Base-by-base conservation (phyloP, 164 flowering plant genomes). In the Brasenia schreberi region DNA sequence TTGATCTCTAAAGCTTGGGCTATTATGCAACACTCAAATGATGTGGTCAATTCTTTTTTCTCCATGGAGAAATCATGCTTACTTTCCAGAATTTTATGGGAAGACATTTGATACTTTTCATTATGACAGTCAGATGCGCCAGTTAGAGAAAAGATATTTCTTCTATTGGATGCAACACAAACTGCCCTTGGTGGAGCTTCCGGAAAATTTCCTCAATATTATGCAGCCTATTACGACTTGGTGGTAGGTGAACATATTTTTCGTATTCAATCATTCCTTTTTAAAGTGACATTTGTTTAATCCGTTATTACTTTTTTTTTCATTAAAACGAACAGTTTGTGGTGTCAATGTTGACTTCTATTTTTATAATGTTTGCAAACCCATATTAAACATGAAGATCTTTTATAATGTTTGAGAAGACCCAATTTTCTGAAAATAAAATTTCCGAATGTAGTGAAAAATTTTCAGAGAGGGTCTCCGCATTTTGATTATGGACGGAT, bases 141-240 rank as follows among this genome's bases (percentile, higher is more conserved):
- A 18, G 89, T 89, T 45, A 78, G 96, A 63, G 97, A 94, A 81
- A 87, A 82, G 75, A 83, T 88, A 69, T 94, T 89, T 83, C 90
- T 87, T 66, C 97, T 94, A 73, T 77, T 94, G 68, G 97, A 94
- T 84, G 99, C 97, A 39, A 90, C 94, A 65, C 99, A 94, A 66
- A 85, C 96, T 69, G 84, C 99, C 44, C 79, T 89, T 66, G 99
- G 99, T 72, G 99, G 99, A 65, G 87, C 92, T 71, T 77, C 89
- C 67, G 97, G 96, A 70, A 91, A 80, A 77, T 91, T 88, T 74
- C 96, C 99, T 68, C 90, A 91, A 66, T 94, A 91, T 77, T 91
- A 89, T 76, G 68, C 81, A 64, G 90, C 99, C 49, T 94, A 89
- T 71, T 85, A 77, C 77, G 97, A 89, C 52, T 75, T 94, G 82